phyloP scores from a whole-genome alignment of 1,139 yeast species.

The Kluyveromyces marxianus region DNA sequence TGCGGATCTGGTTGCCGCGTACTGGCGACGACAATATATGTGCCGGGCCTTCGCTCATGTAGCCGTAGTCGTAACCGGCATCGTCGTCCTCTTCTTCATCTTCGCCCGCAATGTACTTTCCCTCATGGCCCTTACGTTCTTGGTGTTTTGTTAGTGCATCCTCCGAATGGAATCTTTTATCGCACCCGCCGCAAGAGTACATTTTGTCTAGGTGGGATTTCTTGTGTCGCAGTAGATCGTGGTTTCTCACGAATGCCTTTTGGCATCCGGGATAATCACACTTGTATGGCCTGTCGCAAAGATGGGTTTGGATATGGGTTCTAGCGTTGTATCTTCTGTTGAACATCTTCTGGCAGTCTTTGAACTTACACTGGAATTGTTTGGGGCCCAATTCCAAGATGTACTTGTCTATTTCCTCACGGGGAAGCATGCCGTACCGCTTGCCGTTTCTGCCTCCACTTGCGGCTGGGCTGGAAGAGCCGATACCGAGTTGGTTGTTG shows the following conservation, averaged over 20 bases:
- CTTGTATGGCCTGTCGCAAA: constrained; percentile 81
- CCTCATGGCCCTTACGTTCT: neutral
- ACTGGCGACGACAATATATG: neutral
- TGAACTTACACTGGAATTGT: constrained; percentile 63
- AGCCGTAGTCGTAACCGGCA: neutral
- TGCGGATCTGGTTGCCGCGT: neutral
- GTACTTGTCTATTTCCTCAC: constrained; percentile 81
- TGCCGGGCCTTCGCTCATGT: neutral
- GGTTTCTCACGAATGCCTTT: constrained; percentile 76
- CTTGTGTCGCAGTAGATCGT: constrained; percentile 84
- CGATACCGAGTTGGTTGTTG: neutral
- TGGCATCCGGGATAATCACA: constrained; percentile 59
- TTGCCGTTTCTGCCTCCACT: constrained; percentile 31
- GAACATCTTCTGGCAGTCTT: constrained; percentile 76
- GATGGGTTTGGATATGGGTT: constrained; percentile 94
- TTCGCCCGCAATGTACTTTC: neutral
- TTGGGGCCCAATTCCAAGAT: constrained; percentile 55
- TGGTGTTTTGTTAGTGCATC: constrained; percentile 58
- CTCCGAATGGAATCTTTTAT: constrained; percentile 81
- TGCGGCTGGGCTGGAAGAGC: constrained; percentile 5
- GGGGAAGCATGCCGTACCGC: constrained; percentile 67
- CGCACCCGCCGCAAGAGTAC: constrained; percentile 70
- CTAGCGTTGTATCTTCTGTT: constrained; percentile 89
- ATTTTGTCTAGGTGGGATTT: constrained; percentile 79
- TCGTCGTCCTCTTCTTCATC: neutral